phyloP scores from a whole-genome alignment of 2,329 filamentous ascomycete species.

The Tolypocladium paradoxum region DNA sequence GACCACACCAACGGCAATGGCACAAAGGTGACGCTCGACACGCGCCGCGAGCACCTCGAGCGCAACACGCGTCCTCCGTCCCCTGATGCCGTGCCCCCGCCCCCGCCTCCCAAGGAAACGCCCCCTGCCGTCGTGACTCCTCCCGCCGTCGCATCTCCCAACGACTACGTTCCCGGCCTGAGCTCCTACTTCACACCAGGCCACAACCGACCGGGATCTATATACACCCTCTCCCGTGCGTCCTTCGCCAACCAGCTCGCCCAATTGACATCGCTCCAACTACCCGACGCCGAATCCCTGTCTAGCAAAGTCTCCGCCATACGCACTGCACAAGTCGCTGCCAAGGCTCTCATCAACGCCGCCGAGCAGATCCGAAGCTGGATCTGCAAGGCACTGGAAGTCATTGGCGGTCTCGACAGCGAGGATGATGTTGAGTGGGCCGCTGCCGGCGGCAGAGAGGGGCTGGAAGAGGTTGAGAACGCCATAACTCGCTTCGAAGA shows the following conservation, averaged over 20 bases:
- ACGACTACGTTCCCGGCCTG: conserved; percentile 38
- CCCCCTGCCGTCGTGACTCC: conserved; percentile 20
- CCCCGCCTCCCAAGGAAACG: conserved; percentile 28
- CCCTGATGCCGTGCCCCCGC: conserved; percentile 23
- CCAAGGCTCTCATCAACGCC: conserved; percentile 72
- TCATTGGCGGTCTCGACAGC: conserved; percentile 78
- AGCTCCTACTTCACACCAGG: conserved; percentile 57
- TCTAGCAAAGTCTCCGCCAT: conserved; percentile 78
- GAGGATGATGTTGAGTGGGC: conserved; percentile 99
- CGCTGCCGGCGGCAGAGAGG: conserved; percentile 72
- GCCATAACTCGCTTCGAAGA: conserved; percentile 78
- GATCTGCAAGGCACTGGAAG: conserved; percentile 86
- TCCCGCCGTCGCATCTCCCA: conserved; percentile 18
- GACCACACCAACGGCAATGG: conserved; percentile 60
- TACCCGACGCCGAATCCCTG: conserved; percentile 76
- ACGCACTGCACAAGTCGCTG: conserved; percentile 72
- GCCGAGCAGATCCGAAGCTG: conserved; percentile 88
- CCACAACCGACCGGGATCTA: conserved; percentile 65
- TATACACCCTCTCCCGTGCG: conserved; percentile 84
- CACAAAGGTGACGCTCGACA: conserved; percentile 50
- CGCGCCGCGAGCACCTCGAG: conserved; percentile 46
- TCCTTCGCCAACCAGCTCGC: conserved; percentile 91
- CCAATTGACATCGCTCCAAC: conserved; percentile 79
- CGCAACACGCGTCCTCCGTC: conserved; percentile 31
- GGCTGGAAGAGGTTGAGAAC: conserved; percentile 59